phyloP scores from a whole-genome alignment of 106 monocot species.

The Acorus calamus region DNA sequence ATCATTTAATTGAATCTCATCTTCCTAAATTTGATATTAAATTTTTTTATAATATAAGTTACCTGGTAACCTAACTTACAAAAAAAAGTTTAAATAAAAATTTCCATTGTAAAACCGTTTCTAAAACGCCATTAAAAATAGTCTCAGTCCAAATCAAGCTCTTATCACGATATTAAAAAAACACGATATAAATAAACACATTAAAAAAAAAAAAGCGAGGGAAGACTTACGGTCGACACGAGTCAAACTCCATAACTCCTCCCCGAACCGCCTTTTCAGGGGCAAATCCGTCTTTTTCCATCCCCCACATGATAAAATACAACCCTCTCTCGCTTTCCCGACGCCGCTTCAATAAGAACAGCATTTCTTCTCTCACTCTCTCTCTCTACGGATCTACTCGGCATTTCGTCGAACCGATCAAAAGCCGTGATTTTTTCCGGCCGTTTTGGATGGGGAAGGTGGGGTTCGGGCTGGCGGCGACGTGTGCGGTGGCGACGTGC shows the following conservation, averaged over 20 bases:
- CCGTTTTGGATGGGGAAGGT: conserved; percentile 25
- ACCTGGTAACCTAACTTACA: too few relatives aligned
- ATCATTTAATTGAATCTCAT: too few relatives aligned
- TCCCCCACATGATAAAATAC: neutral
- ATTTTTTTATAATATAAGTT: too few relatives aligned
- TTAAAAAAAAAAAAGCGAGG: neutral
- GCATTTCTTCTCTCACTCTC: neutral
- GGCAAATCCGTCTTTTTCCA: conserved; percentile 23
- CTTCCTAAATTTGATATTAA: too few relatives aligned
- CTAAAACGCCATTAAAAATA: too few relatives aligned
- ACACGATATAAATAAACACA: neutral
- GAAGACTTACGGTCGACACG: conserved; percentile 23
- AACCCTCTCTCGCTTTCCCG: conserved; percentile 1
- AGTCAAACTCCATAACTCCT: conserved; percentile 27
- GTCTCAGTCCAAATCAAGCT: neutral
- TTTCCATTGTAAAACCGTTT: too few relatives aligned
- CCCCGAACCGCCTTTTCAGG: conserved; percentile 11
- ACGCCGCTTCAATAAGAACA: neutral
- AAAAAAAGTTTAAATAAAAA: too few relatives aligned
- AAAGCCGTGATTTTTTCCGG: too few relatives aligned
- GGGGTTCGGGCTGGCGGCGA: conserved; percentile 46
- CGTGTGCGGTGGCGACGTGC: conserved; percentile 55
- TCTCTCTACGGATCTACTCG: neutral
- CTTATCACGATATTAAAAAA: too few relatives aligned
- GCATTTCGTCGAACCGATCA: conserved; percentile 11